Conservation (phyloP, 257 asterid genomes). For the Petunia axillaris region DNA sequence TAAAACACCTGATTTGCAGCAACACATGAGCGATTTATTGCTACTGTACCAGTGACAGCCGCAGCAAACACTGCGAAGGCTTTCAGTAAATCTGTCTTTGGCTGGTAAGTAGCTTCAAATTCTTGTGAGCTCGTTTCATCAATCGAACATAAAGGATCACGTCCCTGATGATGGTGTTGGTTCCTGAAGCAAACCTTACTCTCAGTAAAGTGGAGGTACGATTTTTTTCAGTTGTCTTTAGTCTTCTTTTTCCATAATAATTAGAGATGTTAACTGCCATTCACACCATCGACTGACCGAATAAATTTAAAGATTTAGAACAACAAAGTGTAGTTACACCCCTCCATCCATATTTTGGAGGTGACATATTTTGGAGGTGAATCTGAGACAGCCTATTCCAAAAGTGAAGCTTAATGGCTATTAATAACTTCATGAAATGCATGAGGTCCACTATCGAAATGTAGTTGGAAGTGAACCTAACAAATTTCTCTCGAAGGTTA, state of each 20-base stretch:
- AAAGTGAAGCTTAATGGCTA: background rate
- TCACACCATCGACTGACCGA: background rate
- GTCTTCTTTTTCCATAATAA: constrained; percentile 8
- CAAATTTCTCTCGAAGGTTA: background rate
- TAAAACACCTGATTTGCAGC: constrained; percentile 84
- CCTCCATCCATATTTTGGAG: constrained; percentile 7
- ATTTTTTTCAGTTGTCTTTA: background rate
- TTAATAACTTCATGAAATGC: constrained; percentile 16
- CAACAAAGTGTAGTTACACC: background rate
- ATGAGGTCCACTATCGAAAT: background rate
- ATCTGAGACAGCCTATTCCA: background rate
- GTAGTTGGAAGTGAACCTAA: background rate
- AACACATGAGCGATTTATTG: constrained; percentile 95
- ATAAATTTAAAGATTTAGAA: background rate
- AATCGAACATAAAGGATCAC: constrained; percentile 94
- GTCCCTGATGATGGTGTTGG: constrained; percentile 51
- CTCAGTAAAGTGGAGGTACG: background rate
- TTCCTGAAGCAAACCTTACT: constrained; percentile 37
- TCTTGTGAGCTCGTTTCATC: constrained; percentile 85
- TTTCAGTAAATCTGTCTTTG: constrained; percentile 84
- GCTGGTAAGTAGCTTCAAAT: constrained; percentile 65
- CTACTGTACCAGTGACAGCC: constrained; percentile 85
- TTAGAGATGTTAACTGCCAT: background rate
- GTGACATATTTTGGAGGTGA: background rate
- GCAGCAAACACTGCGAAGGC: constrained; percentile 84